A percentile compares a stretch with the other conserved stretches of the same genome.
phyloP scores from a whole-genome alignment of 2,329 filamentous ascomycete species.

The Tolypocladium guangdongense region DNA sequence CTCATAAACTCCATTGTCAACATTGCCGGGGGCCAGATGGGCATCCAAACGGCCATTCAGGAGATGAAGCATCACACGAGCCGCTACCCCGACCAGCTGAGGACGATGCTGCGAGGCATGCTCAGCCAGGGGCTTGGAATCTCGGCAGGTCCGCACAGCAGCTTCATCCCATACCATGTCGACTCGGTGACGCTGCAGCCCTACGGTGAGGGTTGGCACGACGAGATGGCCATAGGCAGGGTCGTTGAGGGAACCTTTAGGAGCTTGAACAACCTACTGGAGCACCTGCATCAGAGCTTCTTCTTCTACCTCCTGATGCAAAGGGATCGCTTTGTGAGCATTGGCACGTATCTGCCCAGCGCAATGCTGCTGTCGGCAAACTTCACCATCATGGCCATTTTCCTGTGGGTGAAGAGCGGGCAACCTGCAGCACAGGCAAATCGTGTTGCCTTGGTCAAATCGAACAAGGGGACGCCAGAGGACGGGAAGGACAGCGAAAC shows the following conservation, averaged over 20 bases:
- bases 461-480: neutral
- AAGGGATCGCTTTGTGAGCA: conserved; percentile 87
- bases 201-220: conserved; percentile 86
- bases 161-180: conserved; percentile 95
- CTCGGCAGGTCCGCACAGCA: conserved; percentile 82
- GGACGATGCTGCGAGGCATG: conserved; percentile 88
- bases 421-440: conserved; percentile 19
- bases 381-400: conserved; percentile 91
- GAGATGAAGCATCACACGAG: conserved; percentile 77
- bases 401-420: conserved; percentile 86
- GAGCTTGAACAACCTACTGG: conserved; percentile 89
- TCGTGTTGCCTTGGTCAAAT: neutral
- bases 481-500: conserved; percentile 20
- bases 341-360: conserved; percentile 91
- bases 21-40: conserved; percentile 87
- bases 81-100: conserved; percentile 68
- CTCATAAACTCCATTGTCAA: conserved; percentile 87
- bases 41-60: conserved; percentile 72
- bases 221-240: conserved; percentile 91
- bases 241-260: conserved; percentile 84
- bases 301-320: conserved; percentile 98
- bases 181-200: conserved; percentile 91
- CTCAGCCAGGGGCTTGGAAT: conserved; percentile 81
- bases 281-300: conserved; percentile 97
- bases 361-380: conserved; percentile 95